Conservation (phyloP, 179 eudicot species). For the Gypsophila paniculata region DNA sequence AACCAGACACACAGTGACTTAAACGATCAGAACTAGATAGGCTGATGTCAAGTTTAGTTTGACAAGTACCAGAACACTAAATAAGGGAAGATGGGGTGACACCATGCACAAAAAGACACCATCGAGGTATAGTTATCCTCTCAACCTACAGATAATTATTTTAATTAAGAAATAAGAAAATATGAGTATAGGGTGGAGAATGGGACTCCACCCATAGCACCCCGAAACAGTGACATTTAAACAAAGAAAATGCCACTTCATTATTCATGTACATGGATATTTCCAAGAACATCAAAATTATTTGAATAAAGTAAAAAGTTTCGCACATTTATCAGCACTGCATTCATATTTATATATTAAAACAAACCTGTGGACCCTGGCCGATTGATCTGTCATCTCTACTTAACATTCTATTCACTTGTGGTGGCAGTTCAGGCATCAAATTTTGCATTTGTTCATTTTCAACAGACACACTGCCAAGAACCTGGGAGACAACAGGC, state of each 20-base stretch:
- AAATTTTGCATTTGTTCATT: constrained; percentile 25
- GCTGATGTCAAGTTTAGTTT: too few species aligned
- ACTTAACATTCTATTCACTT: constrained; percentile 22
- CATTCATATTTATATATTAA: neutral
- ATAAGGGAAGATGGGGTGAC: neutral
- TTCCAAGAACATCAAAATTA: neutral
- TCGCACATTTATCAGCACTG: neutral
- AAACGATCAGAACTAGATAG: neutral
- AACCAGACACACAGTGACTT: neutral
- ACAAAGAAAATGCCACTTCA: neutral
- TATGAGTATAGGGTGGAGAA: neutral
- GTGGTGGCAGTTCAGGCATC: constrained; percentile 24
- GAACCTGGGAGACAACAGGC: constrained; percentile 82
- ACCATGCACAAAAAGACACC: neutral
- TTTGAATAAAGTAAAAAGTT: neutral
- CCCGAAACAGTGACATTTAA: neutral
- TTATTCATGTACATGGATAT: neutral
- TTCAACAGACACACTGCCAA: constrained; percentile 46
- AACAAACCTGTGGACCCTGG: constrained; percentile 52
- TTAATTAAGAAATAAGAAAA: neutral
- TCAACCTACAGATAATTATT: neutral
- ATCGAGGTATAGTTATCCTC: neutral
- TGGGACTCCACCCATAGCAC: neutral
- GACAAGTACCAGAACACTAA: too few species aligned
- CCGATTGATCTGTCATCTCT: constrained; percentile 21